Conservation (phyloP, 1,139 yeast species). For the Candida sp. region DNA sequence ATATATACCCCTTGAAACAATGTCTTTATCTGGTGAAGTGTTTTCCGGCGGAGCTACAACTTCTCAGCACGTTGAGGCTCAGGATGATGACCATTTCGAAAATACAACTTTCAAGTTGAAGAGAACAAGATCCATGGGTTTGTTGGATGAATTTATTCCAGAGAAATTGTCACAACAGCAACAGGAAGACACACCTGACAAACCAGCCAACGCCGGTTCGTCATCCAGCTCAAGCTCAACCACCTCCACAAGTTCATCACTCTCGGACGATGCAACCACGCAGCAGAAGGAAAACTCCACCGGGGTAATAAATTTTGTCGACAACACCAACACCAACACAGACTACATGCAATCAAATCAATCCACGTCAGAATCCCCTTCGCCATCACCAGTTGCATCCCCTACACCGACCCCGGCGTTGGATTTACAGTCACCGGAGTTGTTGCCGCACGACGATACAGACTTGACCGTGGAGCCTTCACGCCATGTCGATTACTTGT, state of each 20-base stretch:
- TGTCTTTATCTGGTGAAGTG: constrained; percentile 34
- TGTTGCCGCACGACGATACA: constrained; percentile 83
- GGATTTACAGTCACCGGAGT: constrained; percentile 35
- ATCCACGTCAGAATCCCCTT: constrained; percentile 9
- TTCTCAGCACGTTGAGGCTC: constrained; percentile 69
- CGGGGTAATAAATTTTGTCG: background rate
- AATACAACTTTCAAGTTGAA: constrained; percentile 78
- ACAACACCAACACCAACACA: background rate
- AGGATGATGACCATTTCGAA: constrained; percentile 72
- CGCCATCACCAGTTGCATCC: constrained; percentile 18
- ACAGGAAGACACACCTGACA: constrained; percentile 3
- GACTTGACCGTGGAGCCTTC: constrained; percentile 83
- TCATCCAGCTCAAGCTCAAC: constrained; percentile 6
- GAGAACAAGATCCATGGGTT: constrained; percentile 83
- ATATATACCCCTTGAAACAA: background rate
- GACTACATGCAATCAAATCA: constrained; percentile 4
- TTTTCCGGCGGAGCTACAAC: constrained; percentile 56
- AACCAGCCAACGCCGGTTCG: constrained; percentile 1
- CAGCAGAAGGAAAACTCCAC: constrained; percentile 2
- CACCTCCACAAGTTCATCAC: background rate
- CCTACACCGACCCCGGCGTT: constrained; percentile 13
- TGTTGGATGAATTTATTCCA: constrained; percentile 72
- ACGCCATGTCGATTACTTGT: constrained; percentile 90
- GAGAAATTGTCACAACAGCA: constrained; percentile 16
- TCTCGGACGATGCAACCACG: background rate